phyloP scores from a whole-genome alignment of 805 yeast species.

The Yarrowia osloensis region DNA sequence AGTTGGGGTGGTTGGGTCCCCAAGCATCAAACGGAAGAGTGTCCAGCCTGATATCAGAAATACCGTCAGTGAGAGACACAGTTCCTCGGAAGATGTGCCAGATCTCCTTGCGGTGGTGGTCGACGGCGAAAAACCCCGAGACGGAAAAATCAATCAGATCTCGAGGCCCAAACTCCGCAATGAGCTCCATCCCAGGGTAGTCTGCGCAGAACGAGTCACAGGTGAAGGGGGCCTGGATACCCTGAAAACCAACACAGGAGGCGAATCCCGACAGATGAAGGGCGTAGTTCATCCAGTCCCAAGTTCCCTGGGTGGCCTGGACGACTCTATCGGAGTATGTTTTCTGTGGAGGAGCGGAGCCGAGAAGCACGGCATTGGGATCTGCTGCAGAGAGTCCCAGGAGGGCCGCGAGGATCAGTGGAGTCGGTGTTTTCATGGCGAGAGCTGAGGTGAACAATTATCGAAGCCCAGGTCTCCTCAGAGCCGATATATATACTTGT shows the following conservation, averaged over 20 bases:
- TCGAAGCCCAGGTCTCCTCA: too few species aligned
- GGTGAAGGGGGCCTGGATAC: background rate
- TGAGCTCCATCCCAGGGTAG: background rate
- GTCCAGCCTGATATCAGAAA: background rate
- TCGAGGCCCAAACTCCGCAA: background rate
- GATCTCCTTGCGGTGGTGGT: background rate
- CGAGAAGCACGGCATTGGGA: background rate
- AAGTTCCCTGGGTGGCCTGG: background rate
- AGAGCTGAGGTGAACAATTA: too few species aligned
- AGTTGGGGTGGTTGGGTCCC: constrained; percentile 6
- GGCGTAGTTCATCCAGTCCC: constrained; percentile 21
- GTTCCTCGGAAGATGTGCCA: constrained; percentile 3
- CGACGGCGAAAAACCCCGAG: background rate
- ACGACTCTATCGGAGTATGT: background rate
- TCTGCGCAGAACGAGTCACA: constrained; percentile 1
- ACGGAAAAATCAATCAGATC: background rate
- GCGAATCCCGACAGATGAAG: constrained; percentile 11
- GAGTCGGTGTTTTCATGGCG: background rate
- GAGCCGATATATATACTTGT: background rate
- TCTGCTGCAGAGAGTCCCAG: background rate
- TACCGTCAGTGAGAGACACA: background rate
- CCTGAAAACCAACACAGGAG: constrained; percentile 7
- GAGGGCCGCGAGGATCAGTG: background rate
- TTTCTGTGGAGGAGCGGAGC: background rate
- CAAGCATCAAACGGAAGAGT: background rate